Evolutionary conservation across 441 rosid species (phyloP).

Genomic region (Capsella rubella): DNA sequence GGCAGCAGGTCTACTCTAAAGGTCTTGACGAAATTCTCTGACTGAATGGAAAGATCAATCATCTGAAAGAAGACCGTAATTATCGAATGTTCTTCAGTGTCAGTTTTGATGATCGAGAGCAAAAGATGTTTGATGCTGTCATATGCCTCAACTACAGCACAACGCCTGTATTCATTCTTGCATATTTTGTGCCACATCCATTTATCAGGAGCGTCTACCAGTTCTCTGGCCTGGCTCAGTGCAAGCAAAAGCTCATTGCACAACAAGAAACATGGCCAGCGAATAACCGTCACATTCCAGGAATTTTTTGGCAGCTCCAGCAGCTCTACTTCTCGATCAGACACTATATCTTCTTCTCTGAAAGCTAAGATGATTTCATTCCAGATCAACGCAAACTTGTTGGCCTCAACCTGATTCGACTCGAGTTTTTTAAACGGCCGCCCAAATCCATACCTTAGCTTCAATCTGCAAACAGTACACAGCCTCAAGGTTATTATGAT

Average conservation of each 20-base stretch:
- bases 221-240: constrained; percentile 83
- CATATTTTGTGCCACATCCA: constrained; percentile 89
- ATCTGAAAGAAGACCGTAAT: constrained; percentile 74
- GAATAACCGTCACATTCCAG: constrained; percentile 83
- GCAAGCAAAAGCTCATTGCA: constrained; percentile 91
- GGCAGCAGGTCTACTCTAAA: constrained; percentile 74
- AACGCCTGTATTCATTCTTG: constrained; percentile 88
- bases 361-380: constrained; percentile 78
- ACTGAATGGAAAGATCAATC: constrained; percentile 69
- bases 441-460: constrained; percentile 91
- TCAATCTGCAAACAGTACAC: constrained; percentile 55
- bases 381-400: constrained; percentile 89
- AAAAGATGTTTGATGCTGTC: constrained; percentile 76
- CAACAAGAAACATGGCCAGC: constrained; percentile 91
- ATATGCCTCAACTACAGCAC: constrained; percentile 87
- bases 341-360: constrained; percentile 92
- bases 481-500: constrained; percentile 33
- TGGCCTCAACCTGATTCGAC: constrained; percentile 86
- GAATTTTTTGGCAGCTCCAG: constrained; percentile 82
- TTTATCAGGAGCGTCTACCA: constrained; percentile 87
- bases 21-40: constrained; percentile 76
- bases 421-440: constrained; percentile 86
- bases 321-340: constrained; percentile 81
- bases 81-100: constrained; percentile 81
- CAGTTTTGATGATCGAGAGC: constrained; percentile 62